These are phyloP conservation scores for Zygosaccharomyces pseudorouxii DNA, from an alignment of 805 yeast species.

Conservation along the genomic window DNA sequence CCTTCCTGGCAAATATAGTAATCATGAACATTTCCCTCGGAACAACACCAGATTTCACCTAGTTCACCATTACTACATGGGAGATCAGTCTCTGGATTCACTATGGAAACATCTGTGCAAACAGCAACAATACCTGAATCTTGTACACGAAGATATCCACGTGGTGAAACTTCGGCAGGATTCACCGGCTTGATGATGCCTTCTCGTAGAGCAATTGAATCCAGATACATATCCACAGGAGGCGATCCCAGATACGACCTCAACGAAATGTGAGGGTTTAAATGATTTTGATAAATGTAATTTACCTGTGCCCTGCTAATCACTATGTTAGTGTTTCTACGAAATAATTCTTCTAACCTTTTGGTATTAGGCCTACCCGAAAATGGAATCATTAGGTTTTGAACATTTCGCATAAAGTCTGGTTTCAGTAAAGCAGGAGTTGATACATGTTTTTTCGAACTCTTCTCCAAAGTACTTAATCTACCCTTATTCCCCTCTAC, in stretches of 20 bases:
- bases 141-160: conserved; percentile 63
- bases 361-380: conserved; percentile 67
- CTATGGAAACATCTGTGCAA: conserved; percentile 88
- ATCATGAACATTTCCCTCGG: conserved; percentile 72
- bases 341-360: conserved; percentile 52
- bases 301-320: conserved; percentile 67
- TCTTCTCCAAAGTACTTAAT: conserved; percentile 3
- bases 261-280: conserved; percentile 72
- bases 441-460: conserved; percentile 13
- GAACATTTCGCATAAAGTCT: conserved; percentile 49
- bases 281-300: conserved; percentile 69
- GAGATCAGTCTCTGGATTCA: conserved; percentile 82
- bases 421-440: conserved; percentile 19
- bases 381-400: conserved; percentile 80
- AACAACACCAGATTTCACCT: conserved; percentile 96
- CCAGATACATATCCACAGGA: conserved; percentile 81
- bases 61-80: conserved; percentile 84
- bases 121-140: conserved; percentile 97
- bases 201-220: conserved; percentile 82
- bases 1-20: conserved; percentile 45
- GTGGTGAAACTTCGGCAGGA: conserved; percentile 36
- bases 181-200: conserved; percentile 79
- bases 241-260: conserved; percentile 86
- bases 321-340: conserved; percentile 58
- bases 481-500: conserved; percentile 10